Conservation (phyloP, 2,329 filamentous ascomycete genomes). For the Venturia effusa region DNA sequence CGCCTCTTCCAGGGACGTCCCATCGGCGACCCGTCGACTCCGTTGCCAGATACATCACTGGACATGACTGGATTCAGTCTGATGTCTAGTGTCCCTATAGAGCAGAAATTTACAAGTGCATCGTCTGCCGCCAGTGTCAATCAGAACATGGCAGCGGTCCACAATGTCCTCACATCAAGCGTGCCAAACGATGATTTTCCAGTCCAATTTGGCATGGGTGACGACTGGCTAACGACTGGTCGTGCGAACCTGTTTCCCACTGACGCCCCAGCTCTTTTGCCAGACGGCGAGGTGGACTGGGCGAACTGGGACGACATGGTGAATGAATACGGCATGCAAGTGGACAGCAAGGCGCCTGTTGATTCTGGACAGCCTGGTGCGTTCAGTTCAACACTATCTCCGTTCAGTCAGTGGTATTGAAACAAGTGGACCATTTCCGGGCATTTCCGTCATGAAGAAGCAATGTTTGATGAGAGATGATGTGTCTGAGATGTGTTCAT, state of each 20-base stretch:
- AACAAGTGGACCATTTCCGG: not conserved
- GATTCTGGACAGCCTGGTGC: not conserved
- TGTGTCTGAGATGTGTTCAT: not conserved
- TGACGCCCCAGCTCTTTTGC: slow-evolving; percentile 20
- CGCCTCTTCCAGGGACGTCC: not conserved
- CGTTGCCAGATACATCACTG: slow-evolving; percentile 1
- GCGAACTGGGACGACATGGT: slow-evolving; percentile 39
- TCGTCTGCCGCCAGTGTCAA: not conserved
- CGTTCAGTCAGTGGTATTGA: slow-evolving; percentile 8
- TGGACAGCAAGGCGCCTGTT: slow-evolving; percentile 16
- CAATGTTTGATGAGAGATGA: not conserved
- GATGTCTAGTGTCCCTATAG: not conserved
- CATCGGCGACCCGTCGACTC: not conserved
- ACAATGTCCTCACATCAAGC: not conserved
- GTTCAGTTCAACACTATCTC: not conserved
- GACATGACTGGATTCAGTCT: slow-evolving; percentile 3
- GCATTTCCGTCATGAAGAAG: not conserved
- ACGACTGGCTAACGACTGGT: slow-evolving; percentile 2
- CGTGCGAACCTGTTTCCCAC: not conserved
- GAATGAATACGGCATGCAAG: slow-evolving; percentile 34
- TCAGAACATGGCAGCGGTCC: not conserved
- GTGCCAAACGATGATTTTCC: not conserved
- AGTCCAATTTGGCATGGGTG: not conserved
- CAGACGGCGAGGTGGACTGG: slow-evolving; percentile 35
- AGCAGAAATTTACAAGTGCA: not conserved